phyloP scores from a whole-genome alignment of 306 rosid species.

The Sphenostylis stenocarpa region DNA sequence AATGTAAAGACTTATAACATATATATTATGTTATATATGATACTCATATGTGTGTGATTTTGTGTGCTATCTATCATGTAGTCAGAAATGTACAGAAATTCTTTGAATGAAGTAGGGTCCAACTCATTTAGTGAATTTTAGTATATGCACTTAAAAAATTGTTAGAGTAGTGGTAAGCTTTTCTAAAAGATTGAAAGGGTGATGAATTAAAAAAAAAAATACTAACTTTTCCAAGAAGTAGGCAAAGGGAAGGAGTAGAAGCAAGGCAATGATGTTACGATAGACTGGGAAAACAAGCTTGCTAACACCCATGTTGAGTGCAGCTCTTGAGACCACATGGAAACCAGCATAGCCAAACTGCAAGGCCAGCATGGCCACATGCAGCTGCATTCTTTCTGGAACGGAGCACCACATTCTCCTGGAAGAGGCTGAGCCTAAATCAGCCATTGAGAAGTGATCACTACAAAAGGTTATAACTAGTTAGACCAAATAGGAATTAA shows the following conservation, averaged over 20 bases:
- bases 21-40: too few relatives aligned
- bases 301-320: constrained; percentile 91
- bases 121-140: too few relatives aligned
- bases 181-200: too few relatives aligned
- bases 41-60: too few relatives aligned
- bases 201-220: not conserved
- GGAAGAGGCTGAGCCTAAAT: constrained; percentile 45
- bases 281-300: constrained; percentile 86
- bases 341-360: constrained; percentile 94
- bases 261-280: constrained; percentile 80
- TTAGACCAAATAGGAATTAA: not conserved
- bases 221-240: constrained; percentile 74
- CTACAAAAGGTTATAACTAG: not conserved
- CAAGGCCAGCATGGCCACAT: constrained; percentile 82
- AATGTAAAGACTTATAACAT: too few relatives aligned
- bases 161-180: too few relatives aligned
- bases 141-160: too few relatives aligned
- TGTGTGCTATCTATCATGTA: too few relatives aligned
- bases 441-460: constrained; percentile 48
- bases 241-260: constrained; percentile 84
- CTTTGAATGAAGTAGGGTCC: too few relatives aligned
- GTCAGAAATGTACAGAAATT: too few relatives aligned
- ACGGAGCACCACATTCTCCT: constrained; percentile 74
- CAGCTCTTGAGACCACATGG: constrained; percentile 84
- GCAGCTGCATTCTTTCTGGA: constrained; percentile 75